Percentiles rank a stretch among this genome's conserved stretches.
Conservation (phyloP, 768 basidiomycete genomes). For the Podaxis mareebaensis region DNA sequence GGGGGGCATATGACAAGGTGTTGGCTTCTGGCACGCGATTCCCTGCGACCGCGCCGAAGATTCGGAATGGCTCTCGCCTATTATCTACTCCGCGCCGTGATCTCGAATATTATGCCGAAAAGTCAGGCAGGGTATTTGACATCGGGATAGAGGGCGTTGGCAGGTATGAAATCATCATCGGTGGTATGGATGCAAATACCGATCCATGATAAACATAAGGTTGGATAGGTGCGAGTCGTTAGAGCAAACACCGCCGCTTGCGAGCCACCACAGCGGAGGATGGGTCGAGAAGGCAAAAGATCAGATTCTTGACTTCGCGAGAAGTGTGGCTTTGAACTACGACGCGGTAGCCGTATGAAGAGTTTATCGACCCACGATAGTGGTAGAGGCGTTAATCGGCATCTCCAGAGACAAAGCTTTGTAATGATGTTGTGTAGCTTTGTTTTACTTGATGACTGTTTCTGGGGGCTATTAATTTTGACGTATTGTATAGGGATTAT, state of each 20-base stretch:
- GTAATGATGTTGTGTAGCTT: too few species aligned
- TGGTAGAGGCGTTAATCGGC: too few species aligned
- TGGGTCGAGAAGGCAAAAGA: background rate
- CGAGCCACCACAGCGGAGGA: background rate
- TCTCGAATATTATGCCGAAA: background rate
- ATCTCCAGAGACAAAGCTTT: too few species aligned
- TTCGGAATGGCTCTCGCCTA: background rate
- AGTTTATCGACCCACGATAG: background rate
- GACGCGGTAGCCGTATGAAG: background rate
- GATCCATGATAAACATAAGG: background rate
- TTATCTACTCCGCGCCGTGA: background rate
- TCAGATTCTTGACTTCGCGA: background rate
- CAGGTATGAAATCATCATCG: background rate
- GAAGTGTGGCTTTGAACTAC: background rate
- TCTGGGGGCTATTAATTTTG: too few species aligned
- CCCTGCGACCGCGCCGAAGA: background rate
- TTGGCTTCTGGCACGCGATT: background rate
- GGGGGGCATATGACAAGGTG: background rate
- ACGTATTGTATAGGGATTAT: too few species aligned
- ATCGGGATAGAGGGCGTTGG: background rate
- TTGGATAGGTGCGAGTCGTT: background rate
- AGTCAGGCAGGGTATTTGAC: background rate
- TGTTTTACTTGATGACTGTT: too few species aligned
- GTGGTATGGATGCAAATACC: slow-evolving; percentile 5
- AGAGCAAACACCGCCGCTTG: background rate